Evolutionary conservation across 495 filamentous ascomycete species (phyloP).

Genomic region (Lasiosphaeria miniovina): DNA sequence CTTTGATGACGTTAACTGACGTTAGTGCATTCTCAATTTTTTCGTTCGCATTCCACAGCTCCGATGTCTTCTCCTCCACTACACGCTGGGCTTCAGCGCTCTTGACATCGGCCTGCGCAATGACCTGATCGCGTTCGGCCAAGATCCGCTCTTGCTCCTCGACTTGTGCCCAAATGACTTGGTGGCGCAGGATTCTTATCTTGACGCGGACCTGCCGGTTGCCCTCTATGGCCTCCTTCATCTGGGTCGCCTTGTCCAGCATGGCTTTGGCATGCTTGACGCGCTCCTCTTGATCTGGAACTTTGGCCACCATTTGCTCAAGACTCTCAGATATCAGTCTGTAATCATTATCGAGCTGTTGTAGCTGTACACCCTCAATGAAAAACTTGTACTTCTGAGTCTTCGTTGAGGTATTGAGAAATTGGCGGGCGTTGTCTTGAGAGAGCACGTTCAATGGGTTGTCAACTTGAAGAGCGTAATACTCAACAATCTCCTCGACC

Average conservation of each 20-base stretch:
- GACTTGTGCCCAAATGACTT: slow-evolving; percentile 75
- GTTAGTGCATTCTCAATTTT: slow-evolving; percentile 28
- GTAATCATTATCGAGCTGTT: slow-evolving; percentile 91
- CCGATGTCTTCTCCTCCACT: slow-evolving; percentile 27
- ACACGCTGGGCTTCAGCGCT: slow-evolving; percentile 24
- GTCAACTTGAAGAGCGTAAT: slow-evolving; percentile 89
- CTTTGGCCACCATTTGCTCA: slow-evolving; percentile 44
- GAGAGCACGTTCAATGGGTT: slow-evolving; percentile 98
- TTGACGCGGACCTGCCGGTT: slow-evolving; percentile 54
- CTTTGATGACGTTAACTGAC: slow-evolving; percentile 18
- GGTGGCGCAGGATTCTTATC: slow-evolving; percentile 48
- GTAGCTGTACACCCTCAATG: slow-evolving; percentile 89
- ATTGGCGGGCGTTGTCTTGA: slow-evolving; percentile 91
- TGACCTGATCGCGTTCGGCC: slow-evolving; percentile 23
- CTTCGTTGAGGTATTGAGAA: slow-evolving; percentile 79
- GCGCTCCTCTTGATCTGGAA: slow-evolving; percentile 56
- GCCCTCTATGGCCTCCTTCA: slow-evolving; percentile 55
- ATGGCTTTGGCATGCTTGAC: slow-evolving; percentile 52
- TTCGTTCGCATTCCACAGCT: slow-evolving; percentile 27
- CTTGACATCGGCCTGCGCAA: slow-evolving; percentile 32
- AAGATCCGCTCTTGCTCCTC: slow-evolving; percentile 38
- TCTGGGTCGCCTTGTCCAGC: slow-evolving; percentile 39
- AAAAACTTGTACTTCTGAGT: slow-evolving; percentile 95
- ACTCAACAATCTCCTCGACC: slow-evolving; percentile 91
- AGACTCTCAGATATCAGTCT: slow-evolving; percentile 59